These are phyloP conservation scores for Candida sphagnicola DNA, from an alignment of 805 yeast species.

Conservation along the genomic window DNA sequence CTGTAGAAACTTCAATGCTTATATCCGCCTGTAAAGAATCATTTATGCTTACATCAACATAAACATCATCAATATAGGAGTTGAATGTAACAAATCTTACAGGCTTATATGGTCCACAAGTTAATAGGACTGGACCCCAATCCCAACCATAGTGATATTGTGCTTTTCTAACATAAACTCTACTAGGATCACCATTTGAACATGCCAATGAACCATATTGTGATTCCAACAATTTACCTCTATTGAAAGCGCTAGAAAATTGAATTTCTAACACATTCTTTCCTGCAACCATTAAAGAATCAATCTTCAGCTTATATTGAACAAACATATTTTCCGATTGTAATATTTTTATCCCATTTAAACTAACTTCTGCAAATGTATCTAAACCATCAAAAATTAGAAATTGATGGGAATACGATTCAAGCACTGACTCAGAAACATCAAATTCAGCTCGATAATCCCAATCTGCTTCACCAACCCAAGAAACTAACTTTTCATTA, in stretches of 20 bases:
- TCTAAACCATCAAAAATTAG: constrained; percentile 43
- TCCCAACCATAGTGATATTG: constrained; percentile 59
- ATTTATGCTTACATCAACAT: constrained; percentile 10
- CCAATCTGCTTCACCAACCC: constrained; percentile 51
- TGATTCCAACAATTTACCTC: constrained; percentile 29
- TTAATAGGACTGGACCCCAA: constrained; percentile 47
- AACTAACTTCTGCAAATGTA: constrained; percentile 35
- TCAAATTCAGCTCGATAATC: constrained; percentile 33
- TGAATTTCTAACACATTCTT: constrained; percentile 29
- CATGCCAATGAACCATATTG: constrained; percentile 22
- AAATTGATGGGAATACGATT: constrained; percentile 16
- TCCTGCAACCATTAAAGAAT: constrained; percentile 11
- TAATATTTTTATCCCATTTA: constrained; percentile 35
- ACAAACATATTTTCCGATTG: constrained; percentile 43
- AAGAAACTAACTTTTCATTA: constrained; percentile 44
- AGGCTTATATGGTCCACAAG: constrained; percentile 44
- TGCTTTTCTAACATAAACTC: constrained; percentile 46
- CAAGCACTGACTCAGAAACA: neutral
- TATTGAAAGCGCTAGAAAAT: constrained; percentile 35
- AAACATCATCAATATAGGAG: constrained; percentile 13
- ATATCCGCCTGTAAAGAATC: constrained; percentile 8
- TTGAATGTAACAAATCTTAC: constrained; percentile 22
- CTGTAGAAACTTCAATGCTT: constrained; percentile 7
- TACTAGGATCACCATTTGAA: constrained; percentile 41
- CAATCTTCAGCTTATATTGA: constrained; percentile 22